Evolutionary conservation across 352 stramenopile species (phyloP).

Genomic region (Globisporangium polare): DNA sequence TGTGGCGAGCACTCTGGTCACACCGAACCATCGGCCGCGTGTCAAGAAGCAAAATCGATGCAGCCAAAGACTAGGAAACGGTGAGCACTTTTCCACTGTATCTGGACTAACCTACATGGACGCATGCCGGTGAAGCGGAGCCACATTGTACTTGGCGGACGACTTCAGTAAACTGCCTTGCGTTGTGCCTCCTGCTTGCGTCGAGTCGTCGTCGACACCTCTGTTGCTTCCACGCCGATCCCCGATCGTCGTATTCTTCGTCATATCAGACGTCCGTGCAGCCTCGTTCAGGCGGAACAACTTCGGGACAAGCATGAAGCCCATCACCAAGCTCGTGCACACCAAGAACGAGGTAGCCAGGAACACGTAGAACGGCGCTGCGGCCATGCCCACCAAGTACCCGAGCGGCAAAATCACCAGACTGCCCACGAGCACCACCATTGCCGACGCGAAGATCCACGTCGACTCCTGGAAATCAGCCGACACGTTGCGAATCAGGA

Average conservation of each 20-base stretch:
- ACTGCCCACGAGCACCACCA: conserved; percentile 19
- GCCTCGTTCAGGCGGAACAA: conserved; percentile 5
- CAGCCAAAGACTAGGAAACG: background rate
- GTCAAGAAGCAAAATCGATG: background rate
- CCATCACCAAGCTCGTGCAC: conserved; percentile 15
- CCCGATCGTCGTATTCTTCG: background rate
- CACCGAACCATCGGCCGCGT: too few relatives aligned
- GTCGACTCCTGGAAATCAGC: conserved; percentile 37
- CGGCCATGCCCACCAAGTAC: conserved; percentile 21
- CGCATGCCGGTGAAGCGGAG: background rate
- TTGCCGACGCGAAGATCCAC: conserved; percentile 30
- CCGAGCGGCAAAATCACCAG: conserved; percentile 22
- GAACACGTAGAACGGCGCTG: conserved; percentile 17
- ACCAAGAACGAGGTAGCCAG: conserved; percentile 11
- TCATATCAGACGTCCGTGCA: background rate
- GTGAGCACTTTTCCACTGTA: background rate
- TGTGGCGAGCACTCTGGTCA: background rate
- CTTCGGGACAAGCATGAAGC: conserved; percentile 17
- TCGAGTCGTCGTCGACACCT: background rate
- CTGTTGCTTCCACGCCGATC: background rate
- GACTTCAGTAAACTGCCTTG: background rate
- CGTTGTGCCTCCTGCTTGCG: background rate
- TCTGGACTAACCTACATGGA: background rate
- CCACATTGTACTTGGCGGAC: background rate
- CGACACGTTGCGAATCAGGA: conserved; percentile 29